Base-by-base conservation (phyloP, 2,329 filamentous ascomycete genomes). In the Penicillium corylophilum region DNA sequence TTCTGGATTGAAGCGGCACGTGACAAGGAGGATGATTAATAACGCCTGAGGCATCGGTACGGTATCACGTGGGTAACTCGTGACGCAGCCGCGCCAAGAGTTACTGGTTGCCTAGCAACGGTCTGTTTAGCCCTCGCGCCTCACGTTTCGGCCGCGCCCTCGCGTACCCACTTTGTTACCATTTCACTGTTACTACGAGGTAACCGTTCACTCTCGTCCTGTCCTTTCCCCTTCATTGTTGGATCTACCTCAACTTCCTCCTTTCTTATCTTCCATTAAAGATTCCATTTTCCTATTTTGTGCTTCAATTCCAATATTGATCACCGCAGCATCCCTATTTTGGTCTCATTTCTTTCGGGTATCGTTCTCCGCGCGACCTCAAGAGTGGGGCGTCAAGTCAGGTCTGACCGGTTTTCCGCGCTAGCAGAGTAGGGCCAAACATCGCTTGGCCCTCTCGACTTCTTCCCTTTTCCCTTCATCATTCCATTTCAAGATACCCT, bases 101-200 rank as follows among this genome's bases (percentile, higher is more conserved):
- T 8, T 22, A 3, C 2, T 10, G 6, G 83, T 86, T 86, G 82
- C 80, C 62, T 70, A 60, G 79, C 66, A 69, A 72, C 69, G 31
- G 24, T 0, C 12, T 55, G 60, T 54, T 67, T 64, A 62, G 48
- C 23, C 43, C 23, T 38, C 48, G 44, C 56, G 55, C 41, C 51
- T 60, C 49, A 59, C 60, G 56, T 56, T 59, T 57, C 41, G 44
- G 39, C 55, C 57, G 51, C 53, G 55, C 53, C 48, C 45, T 54
- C 55, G 50, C 47, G 57, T 60, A 57, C 53, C 57, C 55, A 58
- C 57, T 51, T 26, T 24, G 46, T 55, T 61, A 61, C 58, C 38
- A 42, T 46, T 24, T 26, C 40, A 40, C 39, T 42, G 35, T 28
- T 48, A 54, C 50, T 60, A 54, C 54, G 40, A 38, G 35, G 35